A percentile compares a stretch with the other conserved stretches of the same genome.
These are phyloP conservation scores for Septoria linicola DNA, from an alignment of 2,329 filamentous ascomycete genomes.

Conservation along the genomic window DNA sequence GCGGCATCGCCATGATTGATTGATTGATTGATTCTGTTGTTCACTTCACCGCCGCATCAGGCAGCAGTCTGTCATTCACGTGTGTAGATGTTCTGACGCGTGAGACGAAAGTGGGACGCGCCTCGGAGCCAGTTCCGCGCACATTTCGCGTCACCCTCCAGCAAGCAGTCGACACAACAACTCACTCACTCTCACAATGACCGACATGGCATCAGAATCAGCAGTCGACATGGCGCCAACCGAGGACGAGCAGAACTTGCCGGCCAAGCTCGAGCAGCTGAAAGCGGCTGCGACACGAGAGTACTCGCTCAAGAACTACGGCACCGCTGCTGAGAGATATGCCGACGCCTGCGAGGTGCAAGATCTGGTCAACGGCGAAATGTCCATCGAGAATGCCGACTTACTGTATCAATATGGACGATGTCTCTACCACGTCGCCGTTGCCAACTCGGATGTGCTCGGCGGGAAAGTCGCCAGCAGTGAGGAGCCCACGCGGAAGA, in stretches of 20 bases:
- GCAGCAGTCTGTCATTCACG: background rate
- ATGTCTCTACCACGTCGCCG: slow-evolving; percentile 88
- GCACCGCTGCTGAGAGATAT: slow-evolving; percentile 81
- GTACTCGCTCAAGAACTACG: slow-evolving; percentile 86
- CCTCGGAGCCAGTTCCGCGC: too few relatives aligned
- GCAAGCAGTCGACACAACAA: background rate
- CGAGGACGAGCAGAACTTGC: slow-evolving; percentile 24
- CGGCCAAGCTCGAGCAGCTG: slow-evolving; percentile 59
- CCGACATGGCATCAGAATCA: background rate
- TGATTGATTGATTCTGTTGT: background rate
- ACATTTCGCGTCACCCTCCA: too few relatives aligned
- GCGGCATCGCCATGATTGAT: slow-evolving; percentile 17
- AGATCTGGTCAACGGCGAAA: slow-evolving; percentile 87
- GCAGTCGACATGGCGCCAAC: slow-evolving; percentile 9
- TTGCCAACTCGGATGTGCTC: slow-evolving; percentile 90
- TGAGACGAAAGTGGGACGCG: too few relatives aligned
- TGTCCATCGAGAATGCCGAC: slow-evolving; percentile 85
- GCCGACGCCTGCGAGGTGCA: slow-evolving; percentile 87
- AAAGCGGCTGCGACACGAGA: slow-evolving; percentile 77
- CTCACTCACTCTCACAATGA: background rate
- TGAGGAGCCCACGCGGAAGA: slow-evolving; percentile 55
- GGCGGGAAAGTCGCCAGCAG: slow-evolving; percentile 71
- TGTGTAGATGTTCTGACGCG: too few relatives aligned
- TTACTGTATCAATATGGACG: slow-evolving; percentile 93
- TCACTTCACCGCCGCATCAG: background rate